Conservation (phyloP, 1,139 yeast species). For the Zygotorulaspora mrakii region DNA sequence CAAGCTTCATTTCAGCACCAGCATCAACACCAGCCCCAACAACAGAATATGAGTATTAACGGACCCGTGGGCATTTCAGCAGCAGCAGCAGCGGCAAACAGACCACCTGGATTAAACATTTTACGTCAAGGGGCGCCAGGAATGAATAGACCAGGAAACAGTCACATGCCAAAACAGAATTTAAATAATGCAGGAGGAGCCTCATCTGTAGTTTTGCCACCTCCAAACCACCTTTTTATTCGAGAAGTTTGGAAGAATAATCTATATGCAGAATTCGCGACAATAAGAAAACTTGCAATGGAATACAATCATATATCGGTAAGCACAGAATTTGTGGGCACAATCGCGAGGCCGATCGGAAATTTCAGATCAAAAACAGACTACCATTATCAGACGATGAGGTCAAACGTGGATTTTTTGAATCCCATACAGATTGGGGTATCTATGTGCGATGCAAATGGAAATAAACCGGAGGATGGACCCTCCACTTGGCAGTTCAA, state of each 20-base stretch:
- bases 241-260: slow-evolving; percentile 82
- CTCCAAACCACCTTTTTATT: slow-evolving; percentile 35
- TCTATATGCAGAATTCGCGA: slow-evolving; percentile 73
- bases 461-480: slow-evolving; percentile 66
- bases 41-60: slow-evolving; percentile 13
- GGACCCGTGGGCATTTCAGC: slow-evolving; percentile 8
- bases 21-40: slow-evolving; percentile 20
- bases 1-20: slow-evolving; percentile 18
- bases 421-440: slow-evolving; percentile 85
- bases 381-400: slow-evolving; percentile 91
- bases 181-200: slow-evolving; percentile 12
- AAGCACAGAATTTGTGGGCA: slow-evolving; percentile 93
- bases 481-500: slow-evolving; percentile 96
- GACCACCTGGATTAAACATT: slow-evolving; percentile 24
- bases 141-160: slow-evolving; percentile 14
- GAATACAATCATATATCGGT: slow-evolving; percentile 70
- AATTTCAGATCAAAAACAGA: slow-evolving; percentile 85
- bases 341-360: slow-evolving; percentile 96
- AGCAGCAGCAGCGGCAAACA: slow-evolving; percentile 11
- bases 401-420: slow-evolving; percentile 84
- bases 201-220: slow-evolving; percentile 29
- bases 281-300: slow-evolving; percentile 65
- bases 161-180: slow-evolving; percentile 21
- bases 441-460: slow-evolving; percentile 74
- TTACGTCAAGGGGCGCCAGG: slow-evolving; percentile 23